Evolutionary conservation across 768 basidiomycete species (phyloP).

Genomic region (Clathrus columnatus): DNA sequence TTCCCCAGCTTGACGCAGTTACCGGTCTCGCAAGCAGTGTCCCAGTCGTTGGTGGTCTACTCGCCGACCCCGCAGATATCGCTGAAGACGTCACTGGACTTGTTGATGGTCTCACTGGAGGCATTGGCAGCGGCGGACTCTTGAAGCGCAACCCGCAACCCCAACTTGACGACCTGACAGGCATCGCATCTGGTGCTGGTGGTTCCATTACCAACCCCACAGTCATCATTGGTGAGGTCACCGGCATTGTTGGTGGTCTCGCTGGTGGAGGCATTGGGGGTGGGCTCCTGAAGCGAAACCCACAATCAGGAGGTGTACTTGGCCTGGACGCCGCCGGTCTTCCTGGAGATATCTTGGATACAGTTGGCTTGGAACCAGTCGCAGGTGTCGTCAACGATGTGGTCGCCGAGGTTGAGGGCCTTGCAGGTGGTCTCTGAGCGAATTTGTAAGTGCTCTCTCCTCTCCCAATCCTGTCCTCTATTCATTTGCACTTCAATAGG

Average conservation of each 20-base stretch:
- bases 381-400: neutral
- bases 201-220: no score
- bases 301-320: neutral
- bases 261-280: neutral
- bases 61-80: neutral
- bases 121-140: neutral
- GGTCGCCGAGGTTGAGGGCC: no score
- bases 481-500: no score
- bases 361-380: neutral
- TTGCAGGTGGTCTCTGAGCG: no score
- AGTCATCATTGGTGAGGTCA: neutral
- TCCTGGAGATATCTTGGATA: neutral
- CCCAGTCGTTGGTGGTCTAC: no score
- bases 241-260: neutral
- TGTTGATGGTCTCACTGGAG: neutral
- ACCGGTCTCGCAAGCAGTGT: no score
- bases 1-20: neutral
- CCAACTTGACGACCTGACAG: neutral
- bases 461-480: neutral
- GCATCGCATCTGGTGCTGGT: neutral
- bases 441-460: no score
- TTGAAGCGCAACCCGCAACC: no score
- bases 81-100: neutral
- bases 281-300: neutral
- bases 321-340: neutral